These are phyloP conservation scores for Russula foetens DNA, from an alignment of 768 basidiomycete species.

Conservation along the genomic window DNA sequence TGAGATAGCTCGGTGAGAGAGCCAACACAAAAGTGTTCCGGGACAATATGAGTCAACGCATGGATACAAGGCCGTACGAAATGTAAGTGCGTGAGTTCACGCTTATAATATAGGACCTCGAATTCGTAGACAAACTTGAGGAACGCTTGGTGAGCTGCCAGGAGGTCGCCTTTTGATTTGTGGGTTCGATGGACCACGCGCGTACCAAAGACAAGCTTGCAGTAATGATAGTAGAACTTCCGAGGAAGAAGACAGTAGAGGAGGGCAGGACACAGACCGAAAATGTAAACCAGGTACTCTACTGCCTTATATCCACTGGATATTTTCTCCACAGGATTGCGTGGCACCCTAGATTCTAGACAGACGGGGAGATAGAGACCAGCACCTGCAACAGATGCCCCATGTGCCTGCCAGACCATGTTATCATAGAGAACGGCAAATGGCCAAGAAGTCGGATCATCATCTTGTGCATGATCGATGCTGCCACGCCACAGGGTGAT, in stretches of 20 bases:
- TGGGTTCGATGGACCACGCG: no score
- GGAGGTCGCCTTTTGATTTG: no score
- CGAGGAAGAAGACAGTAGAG: not conserved
- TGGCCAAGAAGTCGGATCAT: not conserved
- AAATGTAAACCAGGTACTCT: no score
- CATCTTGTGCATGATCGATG: not conserved
- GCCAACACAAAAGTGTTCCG: not conserved
- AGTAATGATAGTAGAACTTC: not conserved
- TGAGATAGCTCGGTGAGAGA: no score
- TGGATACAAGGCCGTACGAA: not conserved
- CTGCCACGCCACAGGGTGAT: not conserved
- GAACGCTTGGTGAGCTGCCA: not conserved
- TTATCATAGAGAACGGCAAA: not conserved
- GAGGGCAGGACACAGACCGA: not conserved
- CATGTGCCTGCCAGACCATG: not conserved
- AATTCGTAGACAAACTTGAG: not conserved
- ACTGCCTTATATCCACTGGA: no score
- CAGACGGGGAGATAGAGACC: no score
- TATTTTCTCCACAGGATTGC: no score
- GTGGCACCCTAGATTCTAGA: no score
- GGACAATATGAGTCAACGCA: not conserved
- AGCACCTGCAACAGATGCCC: no score
- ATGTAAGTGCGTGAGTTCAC: not conserved
- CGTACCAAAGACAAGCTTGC: no score
- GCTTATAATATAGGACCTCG: not conserved